A percentile compares a stretch with the other conserved stretches of the same genome.
Evolutionary conservation across 805 yeast genomes (phyloP).

Genomic region (Kuraishia molischiana): DNA sequence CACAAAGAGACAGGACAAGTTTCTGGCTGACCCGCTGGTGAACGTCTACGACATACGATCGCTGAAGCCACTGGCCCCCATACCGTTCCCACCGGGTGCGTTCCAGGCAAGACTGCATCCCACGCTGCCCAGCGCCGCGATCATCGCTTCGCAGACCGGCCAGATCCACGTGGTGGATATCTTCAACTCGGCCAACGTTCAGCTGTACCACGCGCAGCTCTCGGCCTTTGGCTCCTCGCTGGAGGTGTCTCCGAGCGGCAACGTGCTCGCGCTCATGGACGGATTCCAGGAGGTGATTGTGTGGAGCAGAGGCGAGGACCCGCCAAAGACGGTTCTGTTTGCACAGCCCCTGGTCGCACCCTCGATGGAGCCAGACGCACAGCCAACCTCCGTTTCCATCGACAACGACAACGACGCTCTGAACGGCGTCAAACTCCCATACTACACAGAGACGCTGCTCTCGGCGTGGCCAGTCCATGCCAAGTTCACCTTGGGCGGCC

Average conservation of each 20-base stretch:
- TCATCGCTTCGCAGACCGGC: conserved; percentile 69
- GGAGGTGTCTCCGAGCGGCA: conserved; percentile 64
- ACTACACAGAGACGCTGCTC: conserved; percentile 63
- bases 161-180: conserved; percentile 81
- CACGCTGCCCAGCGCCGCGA: conserved; percentile 63
- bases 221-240: conserved; percentile 33
- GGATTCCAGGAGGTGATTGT: conserved; percentile 49
- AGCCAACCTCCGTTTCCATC: conserved; percentile 16
- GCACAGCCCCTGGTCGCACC: conserved; percentile 49
- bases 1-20: conserved; percentile 50
- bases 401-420: conserved; percentile 48
- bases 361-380: conserved; percentile 14
- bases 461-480: conserved; percentile 72
- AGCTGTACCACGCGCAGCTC: conserved; percentile 58
- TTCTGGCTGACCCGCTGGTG: conserved; percentile 68
- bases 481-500: conserved; percentile 49
- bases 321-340: conserved; percentile 16
- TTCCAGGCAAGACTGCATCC: conserved; percentile 80
- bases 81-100: conserved; percentile 88
- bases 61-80: conserved; percentile 63
- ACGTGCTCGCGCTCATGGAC: conserved; percentile 63
- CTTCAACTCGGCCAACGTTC: conserved; percentile 62
- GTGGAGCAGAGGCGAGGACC: conserved; percentile 49
- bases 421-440: conserved; percentile 76
- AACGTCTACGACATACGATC: conserved; percentile 72